Conservation (phyloP, 2,329 filamentous ascomycete genomes). For the Ophiostoma perfectum region DNA sequence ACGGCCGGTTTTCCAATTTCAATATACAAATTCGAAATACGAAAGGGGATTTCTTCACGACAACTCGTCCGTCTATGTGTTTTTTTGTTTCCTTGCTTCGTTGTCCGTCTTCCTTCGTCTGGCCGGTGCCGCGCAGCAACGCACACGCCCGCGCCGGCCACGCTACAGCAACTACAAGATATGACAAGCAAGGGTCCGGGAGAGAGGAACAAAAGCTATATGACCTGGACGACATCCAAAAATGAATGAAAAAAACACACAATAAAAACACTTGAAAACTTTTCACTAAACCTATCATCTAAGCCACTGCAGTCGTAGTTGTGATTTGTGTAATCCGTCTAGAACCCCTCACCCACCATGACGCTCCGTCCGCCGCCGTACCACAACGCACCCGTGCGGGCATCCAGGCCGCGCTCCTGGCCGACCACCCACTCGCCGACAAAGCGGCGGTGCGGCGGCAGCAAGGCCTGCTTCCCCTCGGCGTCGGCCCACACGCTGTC, state of each 20-base stretch:
- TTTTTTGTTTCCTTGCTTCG: not conserved
- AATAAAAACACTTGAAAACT: slow-evolving; percentile 20
- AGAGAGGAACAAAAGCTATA: slow-evolving; percentile 2
- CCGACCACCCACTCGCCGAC: slow-evolving; percentile 81
- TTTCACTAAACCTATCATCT: not conserved
- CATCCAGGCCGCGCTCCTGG: slow-evolving; percentile 73
- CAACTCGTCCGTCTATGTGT: not conserved
- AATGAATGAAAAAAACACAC: slow-evolving; percentile 18
- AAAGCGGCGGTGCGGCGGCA: slow-evolving; percentile 35
- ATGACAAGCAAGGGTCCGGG: not conserved
- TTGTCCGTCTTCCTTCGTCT: too few relatives aligned
- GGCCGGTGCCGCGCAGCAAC: too few relatives aligned
- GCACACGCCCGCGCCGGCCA: too few relatives aligned
- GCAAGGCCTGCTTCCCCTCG: slow-evolving; percentile 12
- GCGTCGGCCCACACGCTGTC: slow-evolving; percentile 35
- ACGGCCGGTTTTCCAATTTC: slow-evolving; percentile 13
- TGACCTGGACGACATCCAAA: not conserved
- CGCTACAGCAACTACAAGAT: not conserved
- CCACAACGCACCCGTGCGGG: slow-evolving; percentile 71
- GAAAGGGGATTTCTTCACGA: slow-evolving; percentile 12
- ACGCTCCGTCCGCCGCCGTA: slow-evolving; percentile 78
- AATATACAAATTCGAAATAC: not conserved
- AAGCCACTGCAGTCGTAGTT: not conserved
- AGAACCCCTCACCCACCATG: slow-evolving; percentile 57
- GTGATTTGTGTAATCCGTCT: not conserved